Conservation (phyloP, 2,329 filamentous ascomycete genomes). For the Fusarium nurragi region DNA sequence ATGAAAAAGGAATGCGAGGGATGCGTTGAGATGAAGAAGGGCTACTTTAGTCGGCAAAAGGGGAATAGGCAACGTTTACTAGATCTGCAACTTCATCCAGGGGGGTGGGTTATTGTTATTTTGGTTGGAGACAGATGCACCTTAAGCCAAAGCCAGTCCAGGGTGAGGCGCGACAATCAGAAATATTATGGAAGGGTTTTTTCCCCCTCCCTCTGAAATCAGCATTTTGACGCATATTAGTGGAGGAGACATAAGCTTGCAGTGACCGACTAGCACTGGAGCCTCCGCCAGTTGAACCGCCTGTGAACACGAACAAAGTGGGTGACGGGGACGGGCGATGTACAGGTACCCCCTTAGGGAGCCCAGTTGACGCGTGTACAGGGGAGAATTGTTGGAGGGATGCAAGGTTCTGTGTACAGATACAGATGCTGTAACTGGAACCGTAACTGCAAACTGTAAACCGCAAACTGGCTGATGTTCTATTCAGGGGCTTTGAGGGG, state of each 20-base stretch:
- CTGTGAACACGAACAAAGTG: conserved; percentile 30
- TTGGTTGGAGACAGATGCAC: conserved; percentile 5
- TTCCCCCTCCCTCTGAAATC: conserved; percentile 41
- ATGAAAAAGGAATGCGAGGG: conserved; percentile 18
- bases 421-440: conserved; percentile 14
- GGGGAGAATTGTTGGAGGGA: conserved; percentile 21
- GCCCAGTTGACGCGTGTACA: conserved; percentile 42
- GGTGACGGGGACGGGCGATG: conserved; percentile 9
- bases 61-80: conserved; percentile 29
- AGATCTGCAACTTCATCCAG: conserved; percentile 27
- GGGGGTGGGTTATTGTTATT: conserved; percentile 29
- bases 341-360: conserved; percentile 28
- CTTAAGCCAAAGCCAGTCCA: conserved; percentile 6
- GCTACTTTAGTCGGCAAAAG: conserved; percentile 31
- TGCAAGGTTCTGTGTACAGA: conserved; percentile 32
- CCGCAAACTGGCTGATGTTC: conserved; percentile 28
- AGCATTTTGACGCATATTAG: conserved; percentile 34
- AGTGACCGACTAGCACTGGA: conserved; percentile 12
- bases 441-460: neutral
- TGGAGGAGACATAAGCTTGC: conserved; percentile 17
- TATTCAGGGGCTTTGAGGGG: conserved; percentile 35
- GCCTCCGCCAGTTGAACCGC: conserved; percentile 20
- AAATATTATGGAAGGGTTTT: conserved; percentile 42
- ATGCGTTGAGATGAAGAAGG: conserved; percentile 23
- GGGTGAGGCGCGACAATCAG: conserved; percentile 48